phyloP scores from a whole-genome alignment of 1,139 yeast species.

The Candida frijolesensis region DNA sequence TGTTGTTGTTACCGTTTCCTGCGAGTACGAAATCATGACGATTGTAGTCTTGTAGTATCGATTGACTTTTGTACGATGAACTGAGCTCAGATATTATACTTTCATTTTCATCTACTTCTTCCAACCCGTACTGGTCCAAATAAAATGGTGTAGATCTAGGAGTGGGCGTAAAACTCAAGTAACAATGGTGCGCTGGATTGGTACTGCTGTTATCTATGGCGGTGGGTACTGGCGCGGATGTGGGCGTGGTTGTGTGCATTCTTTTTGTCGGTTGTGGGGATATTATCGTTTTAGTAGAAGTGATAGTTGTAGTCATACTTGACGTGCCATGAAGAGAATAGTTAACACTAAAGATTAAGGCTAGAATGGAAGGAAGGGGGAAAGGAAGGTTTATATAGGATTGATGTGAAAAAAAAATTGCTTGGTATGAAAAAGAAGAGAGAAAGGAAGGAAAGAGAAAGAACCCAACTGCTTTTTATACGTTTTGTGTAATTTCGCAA shows the following conservation, averaged over 20 bases:
- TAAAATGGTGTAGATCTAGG: slow-evolving; percentile 13
- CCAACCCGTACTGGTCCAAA: slow-evolving; percentile 6
- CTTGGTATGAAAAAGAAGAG: not conserved
- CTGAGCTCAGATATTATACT: slow-evolving; percentile 13
- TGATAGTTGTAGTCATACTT: not conserved
- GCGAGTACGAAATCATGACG: not conserved
- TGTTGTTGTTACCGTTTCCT: not conserved
- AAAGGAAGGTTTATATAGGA: not conserved
- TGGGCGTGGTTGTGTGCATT: not conserved
- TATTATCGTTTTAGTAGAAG: not conserved
- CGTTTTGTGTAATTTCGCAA: not conserved
- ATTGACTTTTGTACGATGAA: slow-evolving; percentile 6
- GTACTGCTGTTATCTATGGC: not conserved
- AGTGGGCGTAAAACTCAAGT: not conserved
- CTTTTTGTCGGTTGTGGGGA: slow-evolving; percentile 15
- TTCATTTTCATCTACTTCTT: slow-evolving; percentile 15
- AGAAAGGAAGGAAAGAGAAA: not conserved
- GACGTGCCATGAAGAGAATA: not conserved
- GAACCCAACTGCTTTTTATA: not conserved
- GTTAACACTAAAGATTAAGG: not conserved
- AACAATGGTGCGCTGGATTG: not conserved
- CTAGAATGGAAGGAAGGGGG: not conserved
- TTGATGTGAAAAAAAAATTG: not conserved
- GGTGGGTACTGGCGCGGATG: not conserved
- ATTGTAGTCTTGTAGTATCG: not conserved